Evolutionary conservation across 2,329 filamentous ascomycete species (phyloP).

Genomic region (Tolypocladium ovalisporum): DNA sequence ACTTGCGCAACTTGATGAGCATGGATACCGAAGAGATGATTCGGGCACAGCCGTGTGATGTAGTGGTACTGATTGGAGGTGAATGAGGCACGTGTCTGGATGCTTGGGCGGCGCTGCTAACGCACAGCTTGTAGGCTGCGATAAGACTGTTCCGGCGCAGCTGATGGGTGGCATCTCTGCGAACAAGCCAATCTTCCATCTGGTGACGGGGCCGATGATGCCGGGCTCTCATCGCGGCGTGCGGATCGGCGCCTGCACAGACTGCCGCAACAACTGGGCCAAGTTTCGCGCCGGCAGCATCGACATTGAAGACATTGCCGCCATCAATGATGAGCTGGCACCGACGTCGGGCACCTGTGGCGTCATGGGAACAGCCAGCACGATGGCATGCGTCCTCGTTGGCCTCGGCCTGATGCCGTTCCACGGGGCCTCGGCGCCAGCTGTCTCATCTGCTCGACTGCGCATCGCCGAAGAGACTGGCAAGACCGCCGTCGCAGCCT

Average conservation of each 20-base stretch:
- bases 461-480: constrained; percentile 68
- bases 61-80: constrained; percentile 57
- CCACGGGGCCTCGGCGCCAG: constrained; percentile 67
- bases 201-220: constrained; percentile 68
- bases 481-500: constrained; percentile 54
- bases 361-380: constrained; percentile 87
- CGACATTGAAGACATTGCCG: constrained; percentile 61
- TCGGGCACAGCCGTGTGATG: constrained; percentile 58
- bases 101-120: background rate
- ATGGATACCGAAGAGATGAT: constrained; percentile 79
- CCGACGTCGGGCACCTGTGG: constrained; percentile 74
- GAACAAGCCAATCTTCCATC: constrained; percentile 58
- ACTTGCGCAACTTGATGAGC: constrained; percentile 61
- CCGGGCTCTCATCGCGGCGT: constrained; percentile 54
- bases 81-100: background rate
- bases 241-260: constrained; percentile 62
- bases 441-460: constrained; percentile 66
- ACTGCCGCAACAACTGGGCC: constrained; percentile 66
- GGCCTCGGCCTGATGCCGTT: constrained; percentile 74
- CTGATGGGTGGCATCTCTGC: constrained; percentile 67
- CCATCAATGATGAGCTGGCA: constrained; percentile 61
- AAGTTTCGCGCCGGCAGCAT: constrained; percentile 53
- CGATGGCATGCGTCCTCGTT: constrained; percentile 77
- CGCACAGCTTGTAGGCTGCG: constrained; percentile 42
- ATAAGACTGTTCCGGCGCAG: constrained; percentile 65